These are phyloP conservation scores for Scleromitrula shiraiana DNA, from an alignment of 2,329 filamentous ascomycete species.

Conservation along the genomic window DNA sequence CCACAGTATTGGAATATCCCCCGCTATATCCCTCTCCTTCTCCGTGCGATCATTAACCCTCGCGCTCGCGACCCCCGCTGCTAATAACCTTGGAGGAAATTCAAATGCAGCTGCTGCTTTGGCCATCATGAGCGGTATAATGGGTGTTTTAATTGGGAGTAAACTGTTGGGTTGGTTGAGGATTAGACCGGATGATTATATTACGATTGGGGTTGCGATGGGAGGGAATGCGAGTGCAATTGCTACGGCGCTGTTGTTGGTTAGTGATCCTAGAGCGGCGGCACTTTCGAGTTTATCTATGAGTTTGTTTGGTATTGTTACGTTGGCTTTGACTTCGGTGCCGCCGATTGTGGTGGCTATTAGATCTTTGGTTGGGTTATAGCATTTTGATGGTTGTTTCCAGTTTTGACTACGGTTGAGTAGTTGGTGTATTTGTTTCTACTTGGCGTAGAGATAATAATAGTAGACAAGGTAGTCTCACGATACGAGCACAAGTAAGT, in stretches of 20 bases:
- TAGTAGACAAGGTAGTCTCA: too few species aligned
- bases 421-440: not conserved
- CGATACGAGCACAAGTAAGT: too few species aligned
- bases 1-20: slow-evolving; percentile 45
- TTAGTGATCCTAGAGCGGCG: slow-evolving; percentile 49
- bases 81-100: slow-evolving; percentile 37
- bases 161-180: slow-evolving; percentile 40
- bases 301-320: slow-evolving; percentile 53
- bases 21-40: slow-evolving; percentile 45
- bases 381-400: not conserved
- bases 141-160: slow-evolving; percentile 48
- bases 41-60: slow-evolving; percentile 49
- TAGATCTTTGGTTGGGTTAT: slow-evolving; percentile 38
- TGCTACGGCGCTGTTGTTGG: slow-evolving; percentile 47
- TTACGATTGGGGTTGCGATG: slow-evolving; percentile 53
- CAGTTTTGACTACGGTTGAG: not conserved
- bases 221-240: slow-evolving; percentile 54
- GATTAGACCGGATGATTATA: slow-evolving; percentile 53
- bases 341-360: slow-evolving; percentile 43
- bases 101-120: slow-evolving; percentile 46
- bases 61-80: slow-evolving; percentile 50
- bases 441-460: too few species aligned
- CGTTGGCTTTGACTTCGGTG: slow-evolving; percentile 49
- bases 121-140: slow-evolving; percentile 51
- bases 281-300: slow-evolving; percentile 52